phyloP scores from a whole-genome alignment of 2,329 filamentous ascomycete genomes.

The Pseudocercospora pini-densiflorae region DNA sequence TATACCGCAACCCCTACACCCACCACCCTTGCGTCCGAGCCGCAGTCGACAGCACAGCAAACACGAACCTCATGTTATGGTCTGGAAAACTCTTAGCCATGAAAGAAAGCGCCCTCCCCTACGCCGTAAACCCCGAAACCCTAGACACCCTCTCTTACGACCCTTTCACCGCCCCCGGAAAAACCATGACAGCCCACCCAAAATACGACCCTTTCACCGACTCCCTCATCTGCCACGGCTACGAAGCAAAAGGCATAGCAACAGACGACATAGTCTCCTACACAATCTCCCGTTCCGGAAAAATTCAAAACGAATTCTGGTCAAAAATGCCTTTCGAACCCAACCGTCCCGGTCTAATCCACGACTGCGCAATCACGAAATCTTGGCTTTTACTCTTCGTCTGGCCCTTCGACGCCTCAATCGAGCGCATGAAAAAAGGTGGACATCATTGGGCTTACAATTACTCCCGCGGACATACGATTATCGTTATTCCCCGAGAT shows the following conservation, averaged over 20 bases:
- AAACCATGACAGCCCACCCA: constrained; percentile 51
- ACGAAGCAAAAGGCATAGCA: constrained; percentile 45
- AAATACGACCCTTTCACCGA: constrained; percentile 50
- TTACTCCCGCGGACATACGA: constrained; percentile 28
- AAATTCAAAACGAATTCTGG: constrained; percentile 47
- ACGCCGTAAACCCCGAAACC: constrained; percentile 46
- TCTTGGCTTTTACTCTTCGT: constrained; percentile 46
- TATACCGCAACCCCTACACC: constrained; percentile 62
- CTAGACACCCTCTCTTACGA: constrained; percentile 47
- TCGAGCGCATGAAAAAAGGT: constrained; percentile 43
- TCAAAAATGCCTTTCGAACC: constrained; percentile 44
- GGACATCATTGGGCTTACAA: constrained; percentile 49
- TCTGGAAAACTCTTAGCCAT: constrained; percentile 58
- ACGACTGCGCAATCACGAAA: constrained; percentile 47
- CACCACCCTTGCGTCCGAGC: constrained; percentile 40
- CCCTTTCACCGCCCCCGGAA: constrained; percentile 45
- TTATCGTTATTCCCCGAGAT: constrained; percentile 32
- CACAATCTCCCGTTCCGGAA: constrained; percentile 44
- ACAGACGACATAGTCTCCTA: constrained; percentile 47
- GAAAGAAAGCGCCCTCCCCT: constrained; percentile 53
- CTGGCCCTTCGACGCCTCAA: constrained; percentile 43
- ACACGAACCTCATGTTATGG: constrained; percentile 65
- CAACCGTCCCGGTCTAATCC: constrained; percentile 41
- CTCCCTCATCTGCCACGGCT: constrained; percentile 48
- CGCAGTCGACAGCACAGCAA: constrained; percentile 58